A percentile compares a stretch with the other conserved stretches of the same genome.
phyloP scores from a whole-genome alignment of 371 early-diverging fungal species.

The Apophysomyces elegans region DNA sequence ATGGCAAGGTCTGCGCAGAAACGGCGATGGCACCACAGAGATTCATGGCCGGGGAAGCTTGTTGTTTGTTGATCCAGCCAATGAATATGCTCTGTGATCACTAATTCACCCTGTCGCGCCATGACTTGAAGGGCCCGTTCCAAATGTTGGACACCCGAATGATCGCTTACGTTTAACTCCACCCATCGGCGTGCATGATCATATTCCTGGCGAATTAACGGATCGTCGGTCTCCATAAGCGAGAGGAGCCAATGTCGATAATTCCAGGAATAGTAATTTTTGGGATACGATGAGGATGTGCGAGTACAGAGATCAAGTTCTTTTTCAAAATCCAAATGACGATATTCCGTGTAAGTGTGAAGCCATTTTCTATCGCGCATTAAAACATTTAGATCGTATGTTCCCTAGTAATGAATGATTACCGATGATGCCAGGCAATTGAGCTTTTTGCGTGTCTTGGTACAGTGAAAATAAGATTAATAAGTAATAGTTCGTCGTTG shows the following conservation, averaged over 20 bases:
- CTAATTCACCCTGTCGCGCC: background rate
- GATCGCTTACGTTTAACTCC: slow-evolving; percentile 57
- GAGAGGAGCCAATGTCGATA: slow-evolving; percentile 55
- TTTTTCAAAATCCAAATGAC: slow-evolving; percentile 25
- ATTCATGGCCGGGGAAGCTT: slow-evolving; percentile 61
- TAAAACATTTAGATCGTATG: background rate
- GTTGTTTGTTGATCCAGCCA: slow-evolving; percentile 42
- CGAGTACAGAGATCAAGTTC: slow-evolving; percentile 45
- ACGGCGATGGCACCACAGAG: slow-evolving; percentile 64
- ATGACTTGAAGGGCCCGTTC: slow-evolving; percentile 44
- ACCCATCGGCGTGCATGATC: slow-evolving; percentile 38
- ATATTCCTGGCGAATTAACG: slow-evolving; percentile 28
- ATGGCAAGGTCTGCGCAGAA: slow-evolving; percentile 31
- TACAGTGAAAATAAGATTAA: slow-evolving; percentile 55
- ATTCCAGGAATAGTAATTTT: slow-evolving; percentile 63
- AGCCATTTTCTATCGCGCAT: slow-evolving; percentile 41
- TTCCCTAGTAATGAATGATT: background rate
- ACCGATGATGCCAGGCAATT: slow-evolving; percentile 62
- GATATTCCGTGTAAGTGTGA: slow-evolving; percentile 19
- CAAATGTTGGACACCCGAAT: slow-evolving; percentile 59
- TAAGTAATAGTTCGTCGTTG: slow-evolving; percentile 38
- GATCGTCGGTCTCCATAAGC: background rate
- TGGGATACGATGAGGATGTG: slow-evolving; percentile 48
- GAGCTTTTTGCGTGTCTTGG: slow-evolving; percentile 62
- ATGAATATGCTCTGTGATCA: slow-evolving; percentile 10